These are phyloP conservation scores for Vigna angularis DNA, from an alignment of 306 rosid genomes.

Conservation along the genomic window DNA sequence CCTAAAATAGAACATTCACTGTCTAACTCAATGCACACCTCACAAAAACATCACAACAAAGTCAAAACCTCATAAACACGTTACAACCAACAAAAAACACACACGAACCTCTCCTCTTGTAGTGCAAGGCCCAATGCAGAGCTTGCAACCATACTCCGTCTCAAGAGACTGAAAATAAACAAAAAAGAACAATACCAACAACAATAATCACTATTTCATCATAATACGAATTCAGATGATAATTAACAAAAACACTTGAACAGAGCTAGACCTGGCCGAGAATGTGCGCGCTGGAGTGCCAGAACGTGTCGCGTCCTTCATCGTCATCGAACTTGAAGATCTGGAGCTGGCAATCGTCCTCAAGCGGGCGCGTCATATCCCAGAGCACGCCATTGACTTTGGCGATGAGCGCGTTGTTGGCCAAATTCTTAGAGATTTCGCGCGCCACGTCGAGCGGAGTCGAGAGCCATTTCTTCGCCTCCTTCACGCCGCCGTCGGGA, in stretches of 20 bases:
- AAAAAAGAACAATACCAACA: not conserved
- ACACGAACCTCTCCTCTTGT: constrained; percentile 91
- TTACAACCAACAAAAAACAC: not conserved
- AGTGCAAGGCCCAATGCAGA: constrained; percentile 98
- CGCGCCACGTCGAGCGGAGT: constrained; percentile 82
- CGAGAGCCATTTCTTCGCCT: constrained; percentile 75
- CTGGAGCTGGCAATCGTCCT: constrained; percentile 73
- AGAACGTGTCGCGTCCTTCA: constrained; percentile 94
- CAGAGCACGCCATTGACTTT: constrained; percentile 86
- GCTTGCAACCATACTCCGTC: constrained; percentile 87
- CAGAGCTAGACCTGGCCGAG: constrained; percentile 72
- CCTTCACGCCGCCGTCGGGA: constrained; percentile 74
- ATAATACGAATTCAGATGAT: not conserved
- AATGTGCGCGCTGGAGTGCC: constrained; percentile 99
- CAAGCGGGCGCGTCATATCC: constrained; percentile 89
- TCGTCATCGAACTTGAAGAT: constrained; percentile 74
- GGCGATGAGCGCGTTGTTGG: constrained; percentile 78
- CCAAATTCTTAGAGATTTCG: constrained; percentile 82
- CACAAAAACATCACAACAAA: constrained; percentile 6
- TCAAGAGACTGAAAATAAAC: constrained; percentile 71
- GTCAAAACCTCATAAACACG: not conserved
- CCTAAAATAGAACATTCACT: constrained; percentile 58
- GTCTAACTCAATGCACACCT: constrained; percentile 1
- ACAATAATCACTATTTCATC: not conserved
- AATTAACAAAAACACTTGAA: not conserved